Percentiles rank a stretch among this genome's conserved stretches.
phyloP scores from a whole-genome alignment of 805 yeast species.

The Monosporozyma unispora region DNA sequence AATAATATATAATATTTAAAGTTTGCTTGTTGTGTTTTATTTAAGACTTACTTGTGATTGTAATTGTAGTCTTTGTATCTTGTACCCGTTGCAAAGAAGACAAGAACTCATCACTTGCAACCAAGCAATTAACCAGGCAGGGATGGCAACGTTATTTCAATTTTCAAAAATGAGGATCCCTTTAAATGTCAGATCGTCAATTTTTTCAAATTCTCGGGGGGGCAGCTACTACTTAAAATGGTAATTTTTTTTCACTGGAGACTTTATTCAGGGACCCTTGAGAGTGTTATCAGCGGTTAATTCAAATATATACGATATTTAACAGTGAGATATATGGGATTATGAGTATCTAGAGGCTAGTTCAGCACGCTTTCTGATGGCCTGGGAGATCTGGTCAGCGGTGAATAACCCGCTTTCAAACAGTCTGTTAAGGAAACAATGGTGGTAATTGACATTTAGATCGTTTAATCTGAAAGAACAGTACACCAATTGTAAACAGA shows the following conservation, averaged over 20 bases:
- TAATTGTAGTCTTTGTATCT: not conserved
- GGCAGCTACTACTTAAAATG: too few species aligned
- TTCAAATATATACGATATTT: not conserved
- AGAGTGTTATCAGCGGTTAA: not conserved
- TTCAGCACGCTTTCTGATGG: constrained; percentile 27
- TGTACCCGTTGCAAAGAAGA: too few species aligned
- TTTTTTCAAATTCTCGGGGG: not conserved
- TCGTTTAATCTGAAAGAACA: constrained; percentile 75
- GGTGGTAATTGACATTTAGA: constrained; percentile 26
- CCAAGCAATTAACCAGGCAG: not conserved
- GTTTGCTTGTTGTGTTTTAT: not conserved
- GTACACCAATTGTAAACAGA: constrained; percentile 75
- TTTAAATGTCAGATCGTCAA: not conserved
- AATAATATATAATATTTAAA: too few species aligned
- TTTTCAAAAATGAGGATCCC: not conserved
- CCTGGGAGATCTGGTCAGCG: constrained; percentile 15
- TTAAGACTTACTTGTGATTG: not conserved
- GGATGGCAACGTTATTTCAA: not conserved
- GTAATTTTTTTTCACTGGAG: too few species aligned
- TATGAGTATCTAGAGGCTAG: constrained; percentile 23
- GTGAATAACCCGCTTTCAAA: constrained; percentile 18
- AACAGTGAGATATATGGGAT: too few species aligned
- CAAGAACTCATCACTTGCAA: too few species aligned
- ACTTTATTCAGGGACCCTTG: too few species aligned
- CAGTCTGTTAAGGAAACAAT: constrained; percentile 24